Evolutionary conservation across 768 basidiomycete species (phyloP).

Genomic region (Tricholoma sp.): DNA sequence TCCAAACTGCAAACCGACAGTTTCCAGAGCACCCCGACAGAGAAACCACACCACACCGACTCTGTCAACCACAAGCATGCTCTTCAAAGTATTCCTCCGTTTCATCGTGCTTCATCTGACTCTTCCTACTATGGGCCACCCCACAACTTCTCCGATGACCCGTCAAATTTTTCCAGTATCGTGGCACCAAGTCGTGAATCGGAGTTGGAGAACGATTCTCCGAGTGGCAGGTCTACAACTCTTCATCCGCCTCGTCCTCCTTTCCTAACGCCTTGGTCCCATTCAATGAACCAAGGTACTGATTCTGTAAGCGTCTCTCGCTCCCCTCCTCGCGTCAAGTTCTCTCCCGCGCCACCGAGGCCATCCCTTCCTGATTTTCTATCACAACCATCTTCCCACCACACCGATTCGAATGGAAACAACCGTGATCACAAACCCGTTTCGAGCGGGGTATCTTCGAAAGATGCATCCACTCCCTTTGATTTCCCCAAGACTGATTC

Average conservation of each 20-base stretch:
- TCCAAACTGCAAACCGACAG: neutral
- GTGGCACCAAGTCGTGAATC: neutral
- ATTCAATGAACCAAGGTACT: slow-evolving; percentile 1
- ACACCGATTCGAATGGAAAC: neutral
- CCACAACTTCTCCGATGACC: slow-evolving; percentile 18
- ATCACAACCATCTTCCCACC: neutral
- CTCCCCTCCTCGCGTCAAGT: slow-evolving; percentile 18
- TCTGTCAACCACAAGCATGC: neutral
- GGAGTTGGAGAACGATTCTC: neutral
- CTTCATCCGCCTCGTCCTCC: slow-evolving; percentile 27
- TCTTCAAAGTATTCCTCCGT: neutral
- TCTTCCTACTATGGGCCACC: slow-evolving; percentile 18
- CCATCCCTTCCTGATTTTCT: slow-evolving; percentile 3
- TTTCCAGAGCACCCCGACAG: neutral
- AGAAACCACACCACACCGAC: neutral
- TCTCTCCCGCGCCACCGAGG: slow-evolving; percentile 12
- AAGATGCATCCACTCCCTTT: neutral
- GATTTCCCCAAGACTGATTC: neutral
- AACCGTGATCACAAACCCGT: neutral
- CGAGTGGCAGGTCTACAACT: neutral
- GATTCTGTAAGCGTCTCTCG: slow-evolving; percentile 6
- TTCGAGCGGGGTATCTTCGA: neutral
- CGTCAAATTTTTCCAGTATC: slow-evolving; percentile 12
- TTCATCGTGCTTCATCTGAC: slow-evolving; percentile 7
- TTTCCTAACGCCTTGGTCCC: slow-evolving; percentile 17